Base-by-base conservation (phyloP, 1,284 basidiomycete species). In the Ganoderma resinaceum region DNA sequence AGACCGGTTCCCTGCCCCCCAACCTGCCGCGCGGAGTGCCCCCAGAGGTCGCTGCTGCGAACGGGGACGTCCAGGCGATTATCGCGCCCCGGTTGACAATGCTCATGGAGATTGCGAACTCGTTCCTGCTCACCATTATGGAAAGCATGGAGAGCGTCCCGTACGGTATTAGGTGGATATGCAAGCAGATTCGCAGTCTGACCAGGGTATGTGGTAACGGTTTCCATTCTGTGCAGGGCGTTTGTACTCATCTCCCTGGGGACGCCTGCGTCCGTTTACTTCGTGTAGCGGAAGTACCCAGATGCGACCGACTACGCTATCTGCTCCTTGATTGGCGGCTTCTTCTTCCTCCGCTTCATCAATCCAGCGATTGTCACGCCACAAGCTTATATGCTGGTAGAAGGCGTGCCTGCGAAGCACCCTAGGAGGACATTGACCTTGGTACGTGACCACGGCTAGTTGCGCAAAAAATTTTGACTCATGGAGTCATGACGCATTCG, bases 331-430 rank as follows among this genome's bases (percentile, higher is more conserved):
- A 99, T 99, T 75, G 98, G 98, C 65, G 97, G 97, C 26, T 99
- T 99, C 86, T 99, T 99, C 88, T 99, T 99, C 88, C 89, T 99
- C 69, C 95, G 98, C 16, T 99, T 99, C 83, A 98, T 99, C 85
- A 99, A 99, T 78, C 98, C 98, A 2, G 98, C 98, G n/a, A 96
- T 99, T 73, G 98, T 99, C 67, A 99, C 98, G 1, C 98, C 98
- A 0, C 98, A 99, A 80, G 97, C 98, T 29, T 99, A 99, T 81
- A 99, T 99, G 97, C 90, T 99, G 61, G 97, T 99, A 49, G 97
- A 99, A 77, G 95, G 94, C 59, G 93, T 97, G 26, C 98, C 98
- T 0, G 96, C 98, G 11, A 99, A 98, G 81, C 96, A 99, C 79
- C 97, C 97, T 31, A 87, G 98, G 62, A 89, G 98, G 75, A 99